Evolutionary conservation across 208 protist genomes (phyloP).

Genomic region (Vickermania spadyakhi): DNA sequence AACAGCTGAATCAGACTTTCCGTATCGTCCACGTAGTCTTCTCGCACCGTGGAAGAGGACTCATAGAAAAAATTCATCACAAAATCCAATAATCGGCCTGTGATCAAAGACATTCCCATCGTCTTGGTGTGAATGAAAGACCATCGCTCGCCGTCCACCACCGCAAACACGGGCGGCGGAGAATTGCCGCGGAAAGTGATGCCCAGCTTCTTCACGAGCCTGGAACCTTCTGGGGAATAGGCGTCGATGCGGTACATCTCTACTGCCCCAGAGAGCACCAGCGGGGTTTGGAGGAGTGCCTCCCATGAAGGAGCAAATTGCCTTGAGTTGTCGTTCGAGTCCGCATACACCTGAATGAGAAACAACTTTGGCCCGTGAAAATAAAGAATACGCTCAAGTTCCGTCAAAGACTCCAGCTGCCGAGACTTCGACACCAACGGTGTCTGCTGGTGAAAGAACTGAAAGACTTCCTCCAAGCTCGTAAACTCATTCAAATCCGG

Average conservation of each 20-base stretch:
- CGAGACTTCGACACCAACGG: conserved; percentile 72
- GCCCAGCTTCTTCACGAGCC: conserved; percentile 29
- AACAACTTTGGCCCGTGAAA: conserved; percentile 64
- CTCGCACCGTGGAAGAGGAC: conserved; percentile 16
- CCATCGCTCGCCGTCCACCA: conserved; percentile 67
- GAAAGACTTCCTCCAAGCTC: conserved; percentile 51
- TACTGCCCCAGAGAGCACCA: conserved; percentile 41
- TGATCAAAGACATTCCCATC: conserved; percentile 22
- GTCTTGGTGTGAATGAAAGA: conserved; percentile 23
- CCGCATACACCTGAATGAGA: conserved; percentile 70
- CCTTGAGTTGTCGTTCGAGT: conserved; percentile 50
- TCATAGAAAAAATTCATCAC: conserved; percentile 71
- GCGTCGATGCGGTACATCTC: conserved; percentile 81
- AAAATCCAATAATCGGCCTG: conserved; percentile 32
- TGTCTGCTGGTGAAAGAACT: conserved; percentile 52
- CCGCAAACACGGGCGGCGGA: conserved; percentile 29
- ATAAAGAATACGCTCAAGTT: conserved; percentile 35
- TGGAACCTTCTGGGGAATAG: conserved; percentile 27
- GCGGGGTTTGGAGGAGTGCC: conserved; percentile 41
- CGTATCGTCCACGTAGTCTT: conserved; percentile 15
- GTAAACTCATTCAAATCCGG: conserved; percentile 13
- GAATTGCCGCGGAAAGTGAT: conserved; percentile 13
- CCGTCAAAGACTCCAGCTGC: conserved; percentile 27
- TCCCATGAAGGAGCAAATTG: conserved; percentile 56
- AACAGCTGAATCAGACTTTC: conserved; percentile 41